Conservation (phyloP, 768 basidiomycete species). For the Collybia mongolica region DNA sequence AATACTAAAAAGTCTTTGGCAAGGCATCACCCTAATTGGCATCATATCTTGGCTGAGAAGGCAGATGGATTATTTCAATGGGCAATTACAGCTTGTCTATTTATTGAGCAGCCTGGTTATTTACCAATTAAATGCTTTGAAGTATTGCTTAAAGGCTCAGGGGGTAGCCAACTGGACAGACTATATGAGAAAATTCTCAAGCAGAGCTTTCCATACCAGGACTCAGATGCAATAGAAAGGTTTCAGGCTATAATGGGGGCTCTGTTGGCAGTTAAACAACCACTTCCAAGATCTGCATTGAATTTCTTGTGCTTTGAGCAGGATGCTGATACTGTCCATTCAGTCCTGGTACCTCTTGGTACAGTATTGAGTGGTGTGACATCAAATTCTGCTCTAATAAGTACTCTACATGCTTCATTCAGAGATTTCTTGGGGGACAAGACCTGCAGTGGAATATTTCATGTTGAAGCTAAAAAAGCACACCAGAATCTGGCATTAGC, state of each 20-base stretch:
- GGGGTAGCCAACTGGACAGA: neutral
- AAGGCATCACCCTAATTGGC: neutral
- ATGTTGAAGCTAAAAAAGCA: neutral
- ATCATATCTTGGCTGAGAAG: neutral
- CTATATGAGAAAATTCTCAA: neutral
- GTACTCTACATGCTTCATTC: neutral
- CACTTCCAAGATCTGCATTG: neutral
- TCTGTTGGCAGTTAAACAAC: neutral
- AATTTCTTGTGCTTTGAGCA: neutral
- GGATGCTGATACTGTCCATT: neutral
- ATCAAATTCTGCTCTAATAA: neutral
- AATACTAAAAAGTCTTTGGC: no score
- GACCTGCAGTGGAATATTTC: neutral
- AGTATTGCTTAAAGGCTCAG: no score
- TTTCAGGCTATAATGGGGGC: neutral
- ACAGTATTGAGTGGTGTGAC: neutral
- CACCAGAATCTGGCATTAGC: neutral
- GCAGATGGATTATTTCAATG: slow-evolving; percentile 2
- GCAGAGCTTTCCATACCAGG: neutral
- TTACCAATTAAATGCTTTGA: neutral
- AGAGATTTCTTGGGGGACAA: neutral
- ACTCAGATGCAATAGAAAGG: neutral
- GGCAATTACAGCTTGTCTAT: neutral
- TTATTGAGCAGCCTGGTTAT: neutral
- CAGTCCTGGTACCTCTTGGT: neutral